phyloP scores from a whole-genome alignment of 225 moss, liverwort and hornwort species.

The Physcomitrellopsis africana region DNA sequence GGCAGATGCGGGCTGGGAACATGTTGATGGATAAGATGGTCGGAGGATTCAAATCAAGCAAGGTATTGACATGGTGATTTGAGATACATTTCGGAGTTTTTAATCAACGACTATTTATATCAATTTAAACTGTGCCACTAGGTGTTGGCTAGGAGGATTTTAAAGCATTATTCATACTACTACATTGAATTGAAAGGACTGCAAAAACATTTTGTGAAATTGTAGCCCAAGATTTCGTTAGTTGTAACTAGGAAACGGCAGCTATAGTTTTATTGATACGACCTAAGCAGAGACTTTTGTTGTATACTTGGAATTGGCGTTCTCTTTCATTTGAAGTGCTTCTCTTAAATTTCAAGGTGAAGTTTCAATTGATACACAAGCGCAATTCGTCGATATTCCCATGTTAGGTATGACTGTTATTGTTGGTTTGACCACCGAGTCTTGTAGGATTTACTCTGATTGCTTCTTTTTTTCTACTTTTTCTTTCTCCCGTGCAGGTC shows the following conservation, averaged over 20 bases:
- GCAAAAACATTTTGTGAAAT: not conserved
- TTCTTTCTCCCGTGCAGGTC: slow-evolving; percentile 43
- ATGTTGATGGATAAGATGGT: slow-evolving; percentile 53
- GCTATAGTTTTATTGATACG: not conserved
- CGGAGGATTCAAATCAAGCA: slow-evolving; percentile 49
- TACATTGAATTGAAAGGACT: not conserved
- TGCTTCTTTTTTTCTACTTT: not conserved
- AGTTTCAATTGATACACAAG: not conserved
- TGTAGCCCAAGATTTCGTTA: not conserved
- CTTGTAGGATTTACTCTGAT: not conserved
- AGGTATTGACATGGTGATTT: slow-evolving; percentile 33
- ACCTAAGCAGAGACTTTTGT: not conserved
- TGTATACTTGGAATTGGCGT: not conserved
- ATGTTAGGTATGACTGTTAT: too few relatives aligned
- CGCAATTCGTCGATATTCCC: too few relatives aligned
- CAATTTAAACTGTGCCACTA: not conserved
- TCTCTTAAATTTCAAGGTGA: not conserved
- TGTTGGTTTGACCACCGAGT: not conserved
- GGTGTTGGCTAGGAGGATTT: not conserved
- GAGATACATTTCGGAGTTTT: not conserved
- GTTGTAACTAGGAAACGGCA: not conserved
- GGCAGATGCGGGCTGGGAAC: slow-evolving; percentile 54
- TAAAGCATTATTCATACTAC: not conserved
- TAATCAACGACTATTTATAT: not conserved
- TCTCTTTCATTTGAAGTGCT: not conserved